phyloP scores from a whole-genome alignment of 2,329 filamentous ascomycete genomes.

The Paraphoma chrysanthemicola region DNA sequence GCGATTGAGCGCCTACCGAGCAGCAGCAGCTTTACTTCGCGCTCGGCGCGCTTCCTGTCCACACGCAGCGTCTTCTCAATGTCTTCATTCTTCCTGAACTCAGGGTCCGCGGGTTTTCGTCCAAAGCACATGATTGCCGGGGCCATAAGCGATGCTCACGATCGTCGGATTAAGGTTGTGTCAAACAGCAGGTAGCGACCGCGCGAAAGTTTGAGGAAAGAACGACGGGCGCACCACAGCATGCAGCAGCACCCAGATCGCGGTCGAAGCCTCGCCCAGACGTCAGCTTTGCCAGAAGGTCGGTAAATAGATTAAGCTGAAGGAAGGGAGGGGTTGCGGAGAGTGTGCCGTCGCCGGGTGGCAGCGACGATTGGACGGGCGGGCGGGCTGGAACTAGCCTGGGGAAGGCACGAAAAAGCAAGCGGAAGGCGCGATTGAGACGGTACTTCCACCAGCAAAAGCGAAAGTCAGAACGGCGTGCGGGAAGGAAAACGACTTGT shows the following conservation, averaged over 20 bases:
- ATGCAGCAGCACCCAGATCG: not conserved
- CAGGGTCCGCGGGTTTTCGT: conserved; percentile 56
- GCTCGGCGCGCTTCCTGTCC: conserved; percentile 85
- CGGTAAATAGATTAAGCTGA: not conserved
- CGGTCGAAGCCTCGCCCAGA: not conserved
- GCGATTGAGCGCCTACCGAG: conserved; percentile 69
- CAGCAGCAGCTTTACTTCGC: conserved; percentile 91
- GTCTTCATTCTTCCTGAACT: conserved; percentile 64
- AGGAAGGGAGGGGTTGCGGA: not conserved
- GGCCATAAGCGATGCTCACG: conserved; percentile 36
- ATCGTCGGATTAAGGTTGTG: not conserved
- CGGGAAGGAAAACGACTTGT: not conserved
- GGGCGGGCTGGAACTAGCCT: not conserved
- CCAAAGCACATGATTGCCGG: conserved; percentile 60
- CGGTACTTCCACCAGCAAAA: not conserved
- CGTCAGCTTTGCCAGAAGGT: not conserved
- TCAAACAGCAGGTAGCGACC: conserved; percentile 5
- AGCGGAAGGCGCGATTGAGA: not conserved
- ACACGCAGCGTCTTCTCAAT: conserved; percentile 85
- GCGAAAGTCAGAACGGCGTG: not conserved
- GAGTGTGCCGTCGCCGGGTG: not conserved
- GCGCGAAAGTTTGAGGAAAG: conserved; percentile 9
- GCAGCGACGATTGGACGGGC: not conserved
- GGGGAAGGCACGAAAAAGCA: not conserved
- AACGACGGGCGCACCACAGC: conserved; percentile 3